A percentile compares a stretch with the other conserved stretches of the same genome.
Evolutionary conservation across 1,284 basidiomycete genomes (phyloP).

Genomic region (Pseudozyma tsukubaensis): DNA sequence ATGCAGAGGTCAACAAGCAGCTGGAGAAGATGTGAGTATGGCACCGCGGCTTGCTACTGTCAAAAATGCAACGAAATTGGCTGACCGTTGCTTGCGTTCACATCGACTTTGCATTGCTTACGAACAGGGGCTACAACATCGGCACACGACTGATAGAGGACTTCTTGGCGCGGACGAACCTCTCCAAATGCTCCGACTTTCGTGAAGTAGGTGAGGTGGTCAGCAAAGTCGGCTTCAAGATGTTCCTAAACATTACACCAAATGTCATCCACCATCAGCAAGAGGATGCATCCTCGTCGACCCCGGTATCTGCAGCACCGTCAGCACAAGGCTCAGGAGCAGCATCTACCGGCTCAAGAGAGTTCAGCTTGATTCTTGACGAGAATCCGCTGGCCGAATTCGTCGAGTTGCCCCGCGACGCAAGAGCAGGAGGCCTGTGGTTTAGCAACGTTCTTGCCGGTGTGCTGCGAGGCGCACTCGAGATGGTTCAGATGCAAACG

Average conservation of each 20-base stretch:
- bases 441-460: conserved; percentile 96
- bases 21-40: conserved; percentile 74
- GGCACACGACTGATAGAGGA: conserved; percentile 96
- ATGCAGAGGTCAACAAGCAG: conserved; percentile 80
- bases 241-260: conserved; percentile 94
- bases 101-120: neutral
- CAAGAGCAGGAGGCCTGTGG: conserved; percentile 79
- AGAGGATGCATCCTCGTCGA: conserved; percentile 49
- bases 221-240: conserved; percentile 88
- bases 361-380: conserved; percentile 87
- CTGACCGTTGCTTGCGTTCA: neutral
- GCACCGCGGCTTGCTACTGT: no score
- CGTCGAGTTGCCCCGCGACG: conserved; percentile 94
- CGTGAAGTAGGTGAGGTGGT: conserved; percentile 78
- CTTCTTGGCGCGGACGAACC: conserved; percentile 85
- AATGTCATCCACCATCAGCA: conserved; percentile 76
- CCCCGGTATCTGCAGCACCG: conserved; percentile 23
- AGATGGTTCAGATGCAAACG: conserved; percentile 99
- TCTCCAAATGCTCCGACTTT: conserved; percentile 83
- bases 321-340: conserved; percentile 5
- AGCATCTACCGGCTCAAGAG: conserved; percentile 35
- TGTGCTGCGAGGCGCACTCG: conserved; percentile 89
- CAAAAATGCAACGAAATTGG: no score
- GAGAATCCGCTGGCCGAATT: conserved; percentile 98
- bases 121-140: conserved; percentile 93